phyloP scores from a whole-genome alignment of 768 basidiomycete species.

The Tremella mesenterica region DNA sequence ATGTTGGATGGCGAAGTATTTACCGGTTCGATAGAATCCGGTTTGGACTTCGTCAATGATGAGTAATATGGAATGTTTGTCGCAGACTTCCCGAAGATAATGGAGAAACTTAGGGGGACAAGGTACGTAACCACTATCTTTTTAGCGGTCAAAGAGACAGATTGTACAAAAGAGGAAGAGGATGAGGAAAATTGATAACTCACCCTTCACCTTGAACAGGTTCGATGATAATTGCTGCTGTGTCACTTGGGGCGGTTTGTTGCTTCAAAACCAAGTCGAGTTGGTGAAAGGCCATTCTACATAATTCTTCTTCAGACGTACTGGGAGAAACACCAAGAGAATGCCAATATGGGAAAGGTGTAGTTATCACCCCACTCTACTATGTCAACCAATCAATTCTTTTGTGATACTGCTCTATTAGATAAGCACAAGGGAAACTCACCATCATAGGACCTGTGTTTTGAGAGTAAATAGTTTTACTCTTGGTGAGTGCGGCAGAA shows the following conservation, averaged over 20 bases:
- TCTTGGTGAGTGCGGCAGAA: slow-evolving; percentile 84
- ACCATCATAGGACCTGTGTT: slow-evolving; percentile 78
- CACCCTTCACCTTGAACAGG: slow-evolving; percentile 84
- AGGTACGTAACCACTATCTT: slow-evolving; percentile 64
- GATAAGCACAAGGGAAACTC: slow-evolving; percentile 29
- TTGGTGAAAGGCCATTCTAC: slow-evolving; percentile 63
- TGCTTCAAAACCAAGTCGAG: slow-evolving; percentile 70
- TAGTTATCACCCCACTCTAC: slow-evolving; percentile 53
- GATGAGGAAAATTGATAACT: slow-evolving; percentile 1
- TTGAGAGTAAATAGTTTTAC: slow-evolving; percentile 82
- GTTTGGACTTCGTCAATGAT: slow-evolving; percentile 54
- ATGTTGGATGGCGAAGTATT: slow-evolving; percentile 56
- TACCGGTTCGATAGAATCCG: slow-evolving; percentile 82
- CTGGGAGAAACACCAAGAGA: slow-evolving; percentile 56
- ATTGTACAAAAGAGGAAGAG: not conserved
- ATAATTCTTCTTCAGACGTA: slow-evolving; percentile 55
- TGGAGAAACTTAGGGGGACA: slow-evolving; percentile 71
- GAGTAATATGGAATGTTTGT: slow-evolving; percentile 72
- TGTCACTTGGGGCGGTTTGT: slow-evolving; percentile 72
- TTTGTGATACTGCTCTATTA: slow-evolving; percentile 50
- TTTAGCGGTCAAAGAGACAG: not conserved
- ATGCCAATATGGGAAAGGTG: slow-evolving; percentile 91
- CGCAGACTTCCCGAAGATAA: slow-evolving; percentile 74
- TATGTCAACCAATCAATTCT: not conserved
- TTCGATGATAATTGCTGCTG: slow-evolving; percentile 88